These are phyloP conservation scores for Simmondsia chinensis DNA, from an alignment of 148 eudicot genomes.

Conservation along the genomic window DNA sequence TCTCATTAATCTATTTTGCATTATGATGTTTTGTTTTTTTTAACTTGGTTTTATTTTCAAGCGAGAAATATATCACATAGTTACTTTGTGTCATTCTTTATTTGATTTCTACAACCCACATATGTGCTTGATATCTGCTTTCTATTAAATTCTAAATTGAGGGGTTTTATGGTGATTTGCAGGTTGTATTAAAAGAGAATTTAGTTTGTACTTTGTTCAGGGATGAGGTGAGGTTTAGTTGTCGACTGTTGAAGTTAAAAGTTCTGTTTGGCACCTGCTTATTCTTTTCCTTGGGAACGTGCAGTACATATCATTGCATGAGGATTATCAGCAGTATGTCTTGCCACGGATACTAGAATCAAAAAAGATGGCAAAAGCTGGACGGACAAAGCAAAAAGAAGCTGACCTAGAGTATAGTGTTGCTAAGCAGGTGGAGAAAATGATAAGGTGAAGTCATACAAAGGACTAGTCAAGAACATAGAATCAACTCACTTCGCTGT, in stretches of 20 bases:
- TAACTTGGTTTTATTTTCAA: too few species aligned
- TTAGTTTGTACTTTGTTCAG: conserved; percentile 80
- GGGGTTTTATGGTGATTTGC: conserved; percentile 15
- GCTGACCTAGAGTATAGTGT: conserved; percentile 97
- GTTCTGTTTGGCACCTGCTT: not conserved
- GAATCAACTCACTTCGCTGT: too few species aligned
- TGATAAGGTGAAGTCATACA: conserved; percentile 66
- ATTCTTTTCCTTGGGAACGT: conserved; percentile 8
- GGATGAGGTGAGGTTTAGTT: conserved; percentile 69
- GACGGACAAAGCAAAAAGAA: conserved; percentile 96
- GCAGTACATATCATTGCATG: conserved; percentile 88
- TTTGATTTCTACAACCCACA: not conserved
- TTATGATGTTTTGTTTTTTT: too few species aligned
- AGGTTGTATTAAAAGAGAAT: conserved; percentile 94
- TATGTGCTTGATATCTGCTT: not conserved
- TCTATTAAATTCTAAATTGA: not conserved
- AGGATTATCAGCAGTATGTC: conserved; percentile 91
- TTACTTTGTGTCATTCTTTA: too few species aligned
- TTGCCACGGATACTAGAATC: conserved; percentile 92
- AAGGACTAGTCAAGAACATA: not conserved
- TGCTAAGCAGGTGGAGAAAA: conserved; percentile 99
- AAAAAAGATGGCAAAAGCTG: conserved; percentile 96
- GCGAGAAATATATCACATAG: too few species aligned
- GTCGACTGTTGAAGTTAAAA: not conserved
- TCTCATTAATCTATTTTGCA: too few species aligned